phyloP scores from a whole-genome alignment of 2,329 filamentous ascomycete species.

The Talaromyces sp. region DNA sequence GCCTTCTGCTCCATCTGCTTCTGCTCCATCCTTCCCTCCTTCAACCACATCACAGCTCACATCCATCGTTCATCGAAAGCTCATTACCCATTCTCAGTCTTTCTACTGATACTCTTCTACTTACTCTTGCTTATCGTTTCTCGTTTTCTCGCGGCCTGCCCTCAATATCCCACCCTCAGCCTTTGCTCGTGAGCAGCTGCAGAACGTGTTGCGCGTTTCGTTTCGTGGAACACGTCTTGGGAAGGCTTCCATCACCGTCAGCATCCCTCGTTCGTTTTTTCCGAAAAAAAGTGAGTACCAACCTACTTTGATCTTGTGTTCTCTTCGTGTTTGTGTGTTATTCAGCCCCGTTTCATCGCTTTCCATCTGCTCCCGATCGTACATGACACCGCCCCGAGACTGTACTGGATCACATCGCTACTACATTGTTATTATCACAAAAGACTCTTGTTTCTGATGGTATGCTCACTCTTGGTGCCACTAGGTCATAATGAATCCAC shows the following conservation, averaged over 20 bases:
- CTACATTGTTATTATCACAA: neutral
- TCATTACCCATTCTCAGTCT: conserved; percentile 49
- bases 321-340: neutral
- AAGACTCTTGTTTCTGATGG: neutral
- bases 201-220: neutral
- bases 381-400: neutral
- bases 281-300: neutral
- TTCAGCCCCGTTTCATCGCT: neutral
- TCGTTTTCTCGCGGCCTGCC: conserved; percentile 7
- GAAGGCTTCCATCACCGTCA: neutral
- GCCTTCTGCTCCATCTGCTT: conserved; percentile 12
- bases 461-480: neutral
- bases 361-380: neutral
- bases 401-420: neutral
- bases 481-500: conserved; percentile 8
- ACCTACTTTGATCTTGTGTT: neutral
- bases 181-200: neutral
- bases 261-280: neutral
- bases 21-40: conserved; percentile 15
- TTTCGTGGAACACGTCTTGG: neutral
- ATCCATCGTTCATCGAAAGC: conserved; percentile 45
- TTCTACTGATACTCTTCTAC: conserved; percentile 17
- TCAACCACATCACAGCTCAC: conserved; percentile 41
- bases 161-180: neutral
- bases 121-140: conserved; percentile 10